Conservation (phyloP, 2,329 filamentous ascomycete species). For the Claviceps pusilla region DNA sequence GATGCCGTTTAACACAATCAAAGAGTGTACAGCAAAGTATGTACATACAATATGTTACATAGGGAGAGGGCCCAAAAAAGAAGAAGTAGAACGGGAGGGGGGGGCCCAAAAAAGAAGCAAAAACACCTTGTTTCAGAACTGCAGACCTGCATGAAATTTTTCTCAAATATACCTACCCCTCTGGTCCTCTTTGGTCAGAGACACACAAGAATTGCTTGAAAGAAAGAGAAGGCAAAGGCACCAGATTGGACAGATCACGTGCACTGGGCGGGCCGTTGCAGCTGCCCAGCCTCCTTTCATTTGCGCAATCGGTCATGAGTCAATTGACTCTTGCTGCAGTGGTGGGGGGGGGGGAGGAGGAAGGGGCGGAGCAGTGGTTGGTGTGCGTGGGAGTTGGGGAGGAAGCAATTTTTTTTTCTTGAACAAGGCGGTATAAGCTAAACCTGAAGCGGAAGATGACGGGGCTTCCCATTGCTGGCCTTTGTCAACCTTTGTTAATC, state of each 20-base stretch:
- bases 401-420: not conserved
- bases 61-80: not conserved
- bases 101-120: not conserved
- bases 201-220: not conserved
- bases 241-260: not conserved
- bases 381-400: not conserved
- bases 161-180: not conserved
- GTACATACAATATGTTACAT: not conserved
- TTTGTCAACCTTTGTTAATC: no score
- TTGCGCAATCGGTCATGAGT: not conserved
- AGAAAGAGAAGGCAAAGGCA: not conserved
- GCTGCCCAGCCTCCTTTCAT: not conserved
- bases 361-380: not conserved
- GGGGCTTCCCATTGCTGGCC: no score
- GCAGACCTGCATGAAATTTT: not conserved
- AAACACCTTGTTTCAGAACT: not conserved
- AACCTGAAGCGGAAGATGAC: no score
- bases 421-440: no score
- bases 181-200: not conserved
- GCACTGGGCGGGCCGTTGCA: not conserved
- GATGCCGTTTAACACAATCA: not conserved
- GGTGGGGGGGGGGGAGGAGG: no score
- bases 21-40: not conserved
- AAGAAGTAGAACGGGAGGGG: no score
- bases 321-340: not conserved